These are phyloP conservation scores for Gossypium laxum DNA, from an alignment of 441 rosid species.

Conservation along the genomic window DNA sequence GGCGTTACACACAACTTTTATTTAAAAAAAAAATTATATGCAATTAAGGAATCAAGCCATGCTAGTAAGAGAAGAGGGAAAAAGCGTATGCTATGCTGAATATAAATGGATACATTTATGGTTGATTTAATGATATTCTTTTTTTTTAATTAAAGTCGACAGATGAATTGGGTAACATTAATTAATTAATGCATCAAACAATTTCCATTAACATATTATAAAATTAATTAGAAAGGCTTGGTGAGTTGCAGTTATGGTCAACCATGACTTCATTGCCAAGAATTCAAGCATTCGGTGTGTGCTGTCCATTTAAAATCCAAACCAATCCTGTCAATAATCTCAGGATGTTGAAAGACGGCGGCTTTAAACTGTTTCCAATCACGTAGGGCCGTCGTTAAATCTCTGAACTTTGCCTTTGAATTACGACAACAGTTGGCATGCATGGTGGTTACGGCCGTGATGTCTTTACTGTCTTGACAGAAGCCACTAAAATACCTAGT, in stretches of 20 bases:
- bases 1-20: no score
- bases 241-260: background rate
- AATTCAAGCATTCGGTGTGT: background rate
- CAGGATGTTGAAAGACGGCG: background rate
- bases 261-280: background rate
- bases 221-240: background rate
- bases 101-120: no score
- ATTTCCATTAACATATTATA: no score
- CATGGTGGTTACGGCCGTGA: slow-evolving; percentile 41
- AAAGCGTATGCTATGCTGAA: no score
- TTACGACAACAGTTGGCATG: slow-evolving; percentile 77
- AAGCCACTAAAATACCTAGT: slow-evolving; percentile 47
- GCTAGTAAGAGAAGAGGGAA: no score
- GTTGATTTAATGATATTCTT: no score
- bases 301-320: background rate
- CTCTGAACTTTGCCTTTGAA: slow-evolving; percentile 41
- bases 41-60: no score
- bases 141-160: no score
- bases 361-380: background rate
- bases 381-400: background rate
- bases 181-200: no score
- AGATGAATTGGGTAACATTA: no score
- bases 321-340: background rate
- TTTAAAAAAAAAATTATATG: no score
- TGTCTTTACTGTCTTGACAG: slow-evolving; percentile 46